A percentile compares a stretch with the other conserved stretches of the same genome.
Evolutionary conservation across 192 early-diverging fungal species (phyloP).

Genomic region (Backusella circina): DNA sequence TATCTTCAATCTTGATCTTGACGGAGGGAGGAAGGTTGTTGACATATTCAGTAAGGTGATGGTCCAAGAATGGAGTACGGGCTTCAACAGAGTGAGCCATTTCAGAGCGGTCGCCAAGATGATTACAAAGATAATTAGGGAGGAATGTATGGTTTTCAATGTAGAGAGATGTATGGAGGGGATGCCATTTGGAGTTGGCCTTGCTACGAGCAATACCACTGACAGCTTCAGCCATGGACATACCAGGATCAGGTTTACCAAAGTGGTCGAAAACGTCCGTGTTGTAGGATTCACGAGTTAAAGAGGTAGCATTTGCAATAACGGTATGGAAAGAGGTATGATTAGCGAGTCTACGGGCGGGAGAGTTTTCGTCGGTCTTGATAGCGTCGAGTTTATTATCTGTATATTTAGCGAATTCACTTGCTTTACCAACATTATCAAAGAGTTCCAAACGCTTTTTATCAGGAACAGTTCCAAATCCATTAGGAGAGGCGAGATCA

Average conservation of each 20-base stretch:
- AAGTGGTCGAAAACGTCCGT: not conserved
- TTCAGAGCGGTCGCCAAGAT: conserved; percentile 18
- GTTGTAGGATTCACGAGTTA: not conserved
- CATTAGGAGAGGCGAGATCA: conserved; percentile 1
- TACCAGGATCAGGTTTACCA: not conserved
- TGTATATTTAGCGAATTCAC: not conserved
- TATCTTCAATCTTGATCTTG: not conserved
- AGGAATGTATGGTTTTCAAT: conserved; percentile 14
- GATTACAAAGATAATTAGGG: conserved; percentile 1
- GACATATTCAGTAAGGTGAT: conserved; percentile 19
- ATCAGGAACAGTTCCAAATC: conserved; percentile 9
- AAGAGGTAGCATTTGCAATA: not conserved
- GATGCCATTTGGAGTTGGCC: conserved; percentile 15
- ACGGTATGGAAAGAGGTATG: not conserved
- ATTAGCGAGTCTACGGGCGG: not conserved
- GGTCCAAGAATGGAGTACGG: conserved; percentile 16
- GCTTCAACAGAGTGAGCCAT: conserved; percentile 23
- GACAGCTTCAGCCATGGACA: not conserved
- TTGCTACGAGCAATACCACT: conserved; percentile 2
- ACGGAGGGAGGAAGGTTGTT: conserved; percentile 16
- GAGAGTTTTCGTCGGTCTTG: not conserved
- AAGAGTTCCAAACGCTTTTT: not conserved
- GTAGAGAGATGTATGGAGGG: conserved; percentile 9
- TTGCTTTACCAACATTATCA: not conserved
- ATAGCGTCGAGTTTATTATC: not conserved